Percentiles rank a stretch among this genome's conserved stretches.
Evolutionary conservation across 2,329 filamentous ascomycete genomes (phyloP).

Genomic region (Sclerotinia trifoliorum): DNA sequence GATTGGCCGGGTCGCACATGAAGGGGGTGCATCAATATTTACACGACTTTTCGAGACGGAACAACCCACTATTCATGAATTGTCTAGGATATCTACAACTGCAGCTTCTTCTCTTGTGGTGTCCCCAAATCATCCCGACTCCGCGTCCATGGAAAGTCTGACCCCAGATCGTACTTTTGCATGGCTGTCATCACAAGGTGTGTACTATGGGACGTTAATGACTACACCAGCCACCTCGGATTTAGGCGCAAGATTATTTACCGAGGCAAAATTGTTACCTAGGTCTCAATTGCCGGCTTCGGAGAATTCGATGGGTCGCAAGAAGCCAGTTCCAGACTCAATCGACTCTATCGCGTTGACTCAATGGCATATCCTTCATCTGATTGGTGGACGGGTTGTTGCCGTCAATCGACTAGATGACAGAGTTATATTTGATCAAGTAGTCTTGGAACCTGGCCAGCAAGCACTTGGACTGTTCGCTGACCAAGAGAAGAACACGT

Average conservation of each 20-base stretch:
- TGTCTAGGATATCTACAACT: constrained; percentile 57
- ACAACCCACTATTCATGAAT: constrained; percentile 72
- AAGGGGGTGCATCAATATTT: constrained; percentile 83
- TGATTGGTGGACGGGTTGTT: constrained; percentile 80
- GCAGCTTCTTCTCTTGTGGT: constrained; percentile 68
- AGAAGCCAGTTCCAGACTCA: constrained; percentile 65
- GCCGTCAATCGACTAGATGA: constrained; percentile 86
- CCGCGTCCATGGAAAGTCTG: constrained; percentile 53
- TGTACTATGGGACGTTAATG: constrained; percentile 81
- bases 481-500: constrained; percentile 92
- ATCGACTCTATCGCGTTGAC: constrained; percentile 81
- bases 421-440: constrained; percentile 81
- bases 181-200: constrained; percentile 84
- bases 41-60: constrained; percentile 85
- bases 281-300: constrained; percentile 69
- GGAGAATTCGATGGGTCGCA: constrained; percentile 63
- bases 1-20: constrained; percentile 67
- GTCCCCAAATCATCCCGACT: constrained; percentile 69
- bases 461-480: constrained; percentile 79
- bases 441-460: constrained; percentile 77
- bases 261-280: constrained; percentile 74
- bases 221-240: constrained; percentile 59
- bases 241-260: constrained; percentile 72
- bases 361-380: constrained; percentile 86
- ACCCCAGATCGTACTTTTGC: constrained; percentile 74